Evolutionary conservation across 2,329 filamentous ascomycete genomes (phyloP), one percentile per base, ranked within the genome.

Genomic region (Aureobasidium subglaciale): DNA sequence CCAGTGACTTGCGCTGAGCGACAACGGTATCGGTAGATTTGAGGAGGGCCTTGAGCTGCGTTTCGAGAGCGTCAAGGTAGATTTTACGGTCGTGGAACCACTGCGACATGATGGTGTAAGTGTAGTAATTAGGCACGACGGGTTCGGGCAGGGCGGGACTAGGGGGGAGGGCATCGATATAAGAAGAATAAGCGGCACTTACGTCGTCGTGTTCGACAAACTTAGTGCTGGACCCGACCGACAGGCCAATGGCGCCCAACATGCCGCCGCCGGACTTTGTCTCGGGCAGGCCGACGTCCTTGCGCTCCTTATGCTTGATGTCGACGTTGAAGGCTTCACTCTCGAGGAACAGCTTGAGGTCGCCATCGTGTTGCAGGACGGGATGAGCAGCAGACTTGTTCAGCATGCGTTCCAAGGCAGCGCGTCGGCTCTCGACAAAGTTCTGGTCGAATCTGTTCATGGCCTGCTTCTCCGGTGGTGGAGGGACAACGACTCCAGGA

Each of bases 181-280:
- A 32, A 35, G 49, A 53, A 18, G 27, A 55, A 37, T 32, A 24
- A 32, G 55, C 18, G 24, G 59, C 54, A 75, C 86, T 76, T 71
- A 90, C 87, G 73, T 99, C 93, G 69, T 99, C 93, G 68, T 97
- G 93, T 72, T 99, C 93, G 35, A 99, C 84, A 73, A 99, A 99
- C 71, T 99, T 99, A 58, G 78, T 78, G 30, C 73, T 73, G 64
- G 80, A 85, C 27, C 91, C 88, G 24, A 92, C 84, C 60, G 80
- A 87, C 59, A 93, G 80, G 20, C 90, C 89, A 54, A 96, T 79
- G 15, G 86, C 88, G 64, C 90, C 89, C 64, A 97, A 83, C 42
- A 56, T 35, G 32, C 54, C 54, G 35, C 54, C 54, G 54, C 93
- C 59, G 15, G 54, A 91, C 73, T 97, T 97, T 74, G 85, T 95